phyloP scores from a whole-genome alignment of 169 alveolate genomes.

The Plasmodium cynomolgi region DNA sequence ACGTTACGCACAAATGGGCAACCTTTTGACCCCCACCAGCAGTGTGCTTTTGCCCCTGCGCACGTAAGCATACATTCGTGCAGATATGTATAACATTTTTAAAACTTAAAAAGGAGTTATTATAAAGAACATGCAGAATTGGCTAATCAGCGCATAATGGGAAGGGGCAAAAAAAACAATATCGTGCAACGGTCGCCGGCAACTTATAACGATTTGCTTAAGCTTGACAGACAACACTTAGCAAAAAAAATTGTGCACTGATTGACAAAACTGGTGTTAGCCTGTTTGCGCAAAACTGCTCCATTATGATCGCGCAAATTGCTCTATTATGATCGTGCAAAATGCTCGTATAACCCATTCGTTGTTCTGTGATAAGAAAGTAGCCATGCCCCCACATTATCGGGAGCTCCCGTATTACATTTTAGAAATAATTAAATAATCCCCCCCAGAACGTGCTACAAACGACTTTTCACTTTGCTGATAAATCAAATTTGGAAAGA shows the following conservation, averaged over 20 bases:
- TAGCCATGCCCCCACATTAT: not conserved
- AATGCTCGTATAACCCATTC: not conserved
- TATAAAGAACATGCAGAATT: not conserved
- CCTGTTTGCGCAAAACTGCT: not conserved
- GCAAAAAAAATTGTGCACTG: not conserved
- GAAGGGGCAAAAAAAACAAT: not conserved
- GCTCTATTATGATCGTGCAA: not conserved
- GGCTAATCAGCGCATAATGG: not conserved
- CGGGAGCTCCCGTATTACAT: not conserved
- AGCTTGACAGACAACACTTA: not conserved
- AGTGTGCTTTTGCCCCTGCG: not conserved
- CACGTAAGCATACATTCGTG: not conserved
- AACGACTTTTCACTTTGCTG: not conserved
- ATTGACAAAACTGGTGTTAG: not conserved
- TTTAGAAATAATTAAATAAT: not conserved
- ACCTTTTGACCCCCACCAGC: not conserved
- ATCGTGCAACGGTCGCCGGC: not conserved
- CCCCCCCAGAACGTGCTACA: not conserved
- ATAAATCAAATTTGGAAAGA: not conserved
- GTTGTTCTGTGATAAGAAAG: not conserved
- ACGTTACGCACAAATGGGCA: not conserved
- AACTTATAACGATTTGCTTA: not conserved
- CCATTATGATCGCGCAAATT: not conserved
- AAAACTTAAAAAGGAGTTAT: not conserved
- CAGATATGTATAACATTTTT: not conserved